Conservation (phyloP, 2,329 filamentous ascomycete species). For the Botryotinia globosa region DNA sequence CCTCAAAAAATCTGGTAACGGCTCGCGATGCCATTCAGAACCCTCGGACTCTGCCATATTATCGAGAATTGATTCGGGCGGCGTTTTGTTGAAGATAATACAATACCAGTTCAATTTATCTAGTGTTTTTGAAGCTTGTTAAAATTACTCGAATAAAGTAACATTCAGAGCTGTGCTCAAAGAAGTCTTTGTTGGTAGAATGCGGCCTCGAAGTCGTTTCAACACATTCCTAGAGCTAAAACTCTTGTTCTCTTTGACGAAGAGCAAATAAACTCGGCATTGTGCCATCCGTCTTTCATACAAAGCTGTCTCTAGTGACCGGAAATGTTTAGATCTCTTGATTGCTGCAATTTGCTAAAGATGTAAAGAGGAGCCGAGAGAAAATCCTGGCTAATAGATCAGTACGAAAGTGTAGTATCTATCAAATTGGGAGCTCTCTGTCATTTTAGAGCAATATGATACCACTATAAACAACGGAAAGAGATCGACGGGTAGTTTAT, state of each 20-base stretch:
- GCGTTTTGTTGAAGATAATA: not conserved
- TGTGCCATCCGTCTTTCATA: not conserved
- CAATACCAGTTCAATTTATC: not conserved
- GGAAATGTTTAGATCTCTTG: not conserved
- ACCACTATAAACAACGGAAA: not conserved
- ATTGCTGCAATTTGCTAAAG: not conserved
- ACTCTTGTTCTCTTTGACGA: constrained; percentile 3
- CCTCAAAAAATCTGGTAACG: not conserved
- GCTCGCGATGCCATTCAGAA: not conserved
- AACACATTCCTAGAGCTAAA: constrained; percentile 4
- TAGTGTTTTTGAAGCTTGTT: not conserved
- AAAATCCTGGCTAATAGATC: not conserved
- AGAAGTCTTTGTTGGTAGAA: constrained; percentile 16
- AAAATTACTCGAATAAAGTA: not conserved
- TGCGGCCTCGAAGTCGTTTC: not conserved
- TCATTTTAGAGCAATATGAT: not conserved
- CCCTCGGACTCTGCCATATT: not conserved
- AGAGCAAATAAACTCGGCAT: not conserved
- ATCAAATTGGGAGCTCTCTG: not conserved
- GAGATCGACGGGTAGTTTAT: not conserved
- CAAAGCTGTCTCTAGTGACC: not conserved
- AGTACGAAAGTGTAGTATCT: not conserved
- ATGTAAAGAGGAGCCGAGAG: not conserved
- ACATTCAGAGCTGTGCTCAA: not conserved
- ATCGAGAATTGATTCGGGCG: not conserved